Evolutionary conservation across 306 rosid species (phyloP), one percentile per base, ranked within the genome.

Genomic region (Trichosanthes truncata): DNA sequence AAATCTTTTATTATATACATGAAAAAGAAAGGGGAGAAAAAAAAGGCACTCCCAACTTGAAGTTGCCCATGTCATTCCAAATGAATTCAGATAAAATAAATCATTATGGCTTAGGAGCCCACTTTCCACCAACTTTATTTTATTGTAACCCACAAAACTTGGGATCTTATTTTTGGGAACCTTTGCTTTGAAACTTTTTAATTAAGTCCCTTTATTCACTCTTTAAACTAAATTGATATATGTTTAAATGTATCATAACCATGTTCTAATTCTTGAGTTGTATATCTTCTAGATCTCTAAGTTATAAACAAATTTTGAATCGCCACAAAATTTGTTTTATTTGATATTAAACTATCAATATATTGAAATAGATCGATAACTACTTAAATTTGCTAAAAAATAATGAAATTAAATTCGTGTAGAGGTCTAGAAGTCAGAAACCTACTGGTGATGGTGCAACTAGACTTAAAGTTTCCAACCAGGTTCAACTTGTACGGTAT

Each of bases 11-110:
- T 21, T 69, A 9, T 68, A 36, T 10, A 40, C 4, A n/a, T 21
- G 17, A 40, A 69, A 69, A 43, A 69, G 0, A 29, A 62, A 15
- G 0, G 9, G 0, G 17, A n/a, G 13, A 7, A 23, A 12, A 15
- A 26, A 29, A 56, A n/a, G 9, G 3, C 3, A 65, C 4, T 21
- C 12, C 51, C 74, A 67, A 40, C 17, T 68, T 68, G 53, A 69
- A 6, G 29, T 69, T 23, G 11, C 5, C 51, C 55, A 41, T 41
- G 11, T 14, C 55, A 43, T 41, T 69, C 76, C 55, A 69, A 69
- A 69, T 69, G 55, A 69, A 69, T 69, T 69, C n/a, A 41, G 35
- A 69, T 69, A 69, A 69, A 69, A 69, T 33, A 43, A 69, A 69
- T 69, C 35, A 69, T 69, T 23, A 69, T 41, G 53, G 52, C n/a